Base-by-base conservation (phyloP, 1,139 yeast species). In the Taiozyma sp. region DNA sequence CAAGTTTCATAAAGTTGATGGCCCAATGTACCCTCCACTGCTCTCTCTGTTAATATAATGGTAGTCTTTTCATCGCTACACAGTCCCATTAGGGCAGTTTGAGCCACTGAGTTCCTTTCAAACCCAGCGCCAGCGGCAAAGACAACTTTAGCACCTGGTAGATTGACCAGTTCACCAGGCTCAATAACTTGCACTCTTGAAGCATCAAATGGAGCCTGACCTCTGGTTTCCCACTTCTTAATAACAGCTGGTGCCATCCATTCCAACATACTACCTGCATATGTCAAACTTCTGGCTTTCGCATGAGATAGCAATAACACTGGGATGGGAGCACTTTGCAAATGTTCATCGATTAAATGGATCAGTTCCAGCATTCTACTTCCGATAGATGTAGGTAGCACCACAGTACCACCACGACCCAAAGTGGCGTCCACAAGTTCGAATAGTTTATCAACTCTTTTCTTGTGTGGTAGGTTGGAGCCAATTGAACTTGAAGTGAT, bases 171-270 rank as follows among this genome's bases (percentile, higher is more conserved):
- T 50, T 87, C 95, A 40, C 73, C 74, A 2, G 87, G 78, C 44
- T 80, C 79, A 28, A 83, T 73, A 16, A 85, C 73, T 66, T 81
- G 82, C 54, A 80, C 80, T 63, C 81, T 73, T 32, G 84, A 71
- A 53, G 87, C 84, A 60, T 84, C 88, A 56, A 71, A 71, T 9
- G 97, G 97, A 3, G 87, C 80, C 51, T 80, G 80, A 50, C 81
- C 83, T 57, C 81, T 77, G 12, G 77, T 72, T 59, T 89, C 96
- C 93, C 97, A 90, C 49, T 84, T 87, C 59, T 87, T 85, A 36
- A 89, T 79, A 44, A 91, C 78, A 29, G 83, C 78, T 1, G 92
- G 80, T 0, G 96, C 83, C 93, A 93, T 87, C 98, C 98, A 95
- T 70, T 95, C 99, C 28, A 92, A 70, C 83, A 93, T 87, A 52